These are phyloP conservation scores for Trichoderma asperellum DNA, from an alignment of 2,329 filamentous ascomycete species.

Conservation along the genomic window DNA sequence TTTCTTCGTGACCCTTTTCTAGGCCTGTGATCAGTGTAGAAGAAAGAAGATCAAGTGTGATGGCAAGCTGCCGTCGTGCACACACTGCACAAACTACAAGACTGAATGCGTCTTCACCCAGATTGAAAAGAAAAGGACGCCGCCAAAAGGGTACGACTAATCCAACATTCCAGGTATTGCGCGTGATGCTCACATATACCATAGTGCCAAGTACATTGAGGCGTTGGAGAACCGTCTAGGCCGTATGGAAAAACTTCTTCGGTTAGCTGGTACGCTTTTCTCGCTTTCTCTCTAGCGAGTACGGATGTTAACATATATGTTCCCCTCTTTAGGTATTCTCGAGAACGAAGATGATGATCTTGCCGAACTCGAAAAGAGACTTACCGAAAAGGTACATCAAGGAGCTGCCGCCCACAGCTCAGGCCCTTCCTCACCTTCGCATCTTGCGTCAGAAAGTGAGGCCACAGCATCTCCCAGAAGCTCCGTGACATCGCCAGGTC, in stretches of 20 bases:
- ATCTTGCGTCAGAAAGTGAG: slow-evolving; percentile 49
- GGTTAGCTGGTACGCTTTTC: slow-evolving; percentile 67
- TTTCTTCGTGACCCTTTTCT: slow-evolving; percentile 18
- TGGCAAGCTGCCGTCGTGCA: slow-evolving; percentile 91
- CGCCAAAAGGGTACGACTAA: slow-evolving; percentile 81
- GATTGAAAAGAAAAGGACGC: slow-evolving; percentile 97
- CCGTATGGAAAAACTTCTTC: slow-evolving; percentile 92
- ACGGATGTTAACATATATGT: neutral
- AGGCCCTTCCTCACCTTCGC: slow-evolving; percentile 57
- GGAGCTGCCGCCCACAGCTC: slow-evolving; percentile 53
- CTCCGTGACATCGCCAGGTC: slow-evolving; percentile 57
- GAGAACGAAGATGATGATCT: slow-evolving; percentile 86
- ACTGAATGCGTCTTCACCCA: slow-evolving; percentile 97
- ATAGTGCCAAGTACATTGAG: slow-evolving; percentile 94
- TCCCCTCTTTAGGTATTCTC: slow-evolving; percentile 63
- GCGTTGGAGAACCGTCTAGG: slow-evolving; percentile 90
- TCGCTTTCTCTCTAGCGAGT: neutral
- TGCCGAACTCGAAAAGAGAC: slow-evolving; percentile 80
- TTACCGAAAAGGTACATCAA: slow-evolving; percentile 62
- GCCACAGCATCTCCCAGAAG: slow-evolving; percentile 54
- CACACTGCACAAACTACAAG: slow-evolving; percentile 97
- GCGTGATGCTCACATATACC: slow-evolving; percentile 32
- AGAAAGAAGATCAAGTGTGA: slow-evolving; percentile 99
- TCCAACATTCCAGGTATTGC: neutral
- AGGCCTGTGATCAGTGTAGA: slow-evolving; percentile 95